Evolutionary conservation across 352 stramenopile species (phyloP).

Genomic region (Phytophthora crassamura): DNA sequence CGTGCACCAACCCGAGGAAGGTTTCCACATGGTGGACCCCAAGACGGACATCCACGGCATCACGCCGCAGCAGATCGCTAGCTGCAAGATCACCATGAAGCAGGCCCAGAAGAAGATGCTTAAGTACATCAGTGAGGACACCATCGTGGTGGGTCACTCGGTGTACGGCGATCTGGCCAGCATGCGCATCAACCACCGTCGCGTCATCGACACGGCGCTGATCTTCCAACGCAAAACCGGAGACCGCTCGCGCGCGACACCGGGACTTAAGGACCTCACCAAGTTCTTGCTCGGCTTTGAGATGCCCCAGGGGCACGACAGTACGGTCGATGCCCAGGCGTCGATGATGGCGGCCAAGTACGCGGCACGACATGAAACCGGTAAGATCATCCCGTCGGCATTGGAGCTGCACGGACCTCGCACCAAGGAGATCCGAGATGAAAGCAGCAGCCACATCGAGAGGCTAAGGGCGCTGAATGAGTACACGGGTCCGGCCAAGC

Average conservation of each 20-base stretch:
- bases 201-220: constrained; percentile 86
- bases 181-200: constrained; percentile 76
- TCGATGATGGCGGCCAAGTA: constrained; percentile 90
- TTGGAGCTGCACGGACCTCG: constrained; percentile 69
- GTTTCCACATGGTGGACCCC: constrained; percentile 64
- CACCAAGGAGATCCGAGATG: constrained; percentile 14
- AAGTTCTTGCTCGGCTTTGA: constrained; percentile 85
- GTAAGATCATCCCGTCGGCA: constrained; percentile 71
- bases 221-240: constrained; percentile 74
- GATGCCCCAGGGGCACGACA: constrained; percentile 88
- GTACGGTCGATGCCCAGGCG: constrained; percentile 85
- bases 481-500: constrained; percentile 48
- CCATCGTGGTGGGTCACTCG: constrained; percentile 86
- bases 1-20: constrained; percentile 78
- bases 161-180: constrained; percentile 78
- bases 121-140: constrained; percentile 85
- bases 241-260: constrained; percentile 45
- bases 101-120: constrained; percentile 86
- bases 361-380: constrained; percentile 56
- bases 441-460: background rate
- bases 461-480: constrained; percentile 1
- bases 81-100: constrained; percentile 74
- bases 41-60: constrained; percentile 91
- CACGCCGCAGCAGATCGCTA: constrained; percentile 67
- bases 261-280: constrained; percentile 77